Conservation (phyloP, 78 protist species). For the Dictyostelium citrinum region DNA sequence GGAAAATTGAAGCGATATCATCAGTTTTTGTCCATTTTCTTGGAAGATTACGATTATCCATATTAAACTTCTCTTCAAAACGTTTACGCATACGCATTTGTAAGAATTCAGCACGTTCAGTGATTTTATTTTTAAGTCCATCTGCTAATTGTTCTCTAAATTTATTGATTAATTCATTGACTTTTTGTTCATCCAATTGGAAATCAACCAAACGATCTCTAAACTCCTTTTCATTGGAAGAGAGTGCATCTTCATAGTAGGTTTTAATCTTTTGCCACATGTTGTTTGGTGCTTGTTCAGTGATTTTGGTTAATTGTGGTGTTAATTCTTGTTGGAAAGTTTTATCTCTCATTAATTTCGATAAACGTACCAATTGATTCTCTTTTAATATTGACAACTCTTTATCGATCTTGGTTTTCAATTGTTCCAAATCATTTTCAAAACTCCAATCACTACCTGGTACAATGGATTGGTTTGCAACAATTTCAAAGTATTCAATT, state of each 20-base stretch:
- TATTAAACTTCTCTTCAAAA: slow-evolving; percentile 64
- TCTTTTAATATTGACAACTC: slow-evolving; percentile 16
- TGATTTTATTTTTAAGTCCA: neutral
- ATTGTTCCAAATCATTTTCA: neutral
- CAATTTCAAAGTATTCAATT: slow-evolving; percentile 29
- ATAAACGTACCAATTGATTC: slow-evolving; percentile 36
- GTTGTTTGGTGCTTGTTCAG: slow-evolving; percentile 52
- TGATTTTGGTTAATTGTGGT: slow-evolving; percentile 31
- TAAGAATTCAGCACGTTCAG: slow-evolving; percentile 37
- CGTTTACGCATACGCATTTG: slow-evolving; percentile 47
- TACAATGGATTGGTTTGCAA: slow-evolving; percentile 25
- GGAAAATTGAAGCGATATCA: slow-evolving; percentile 30
- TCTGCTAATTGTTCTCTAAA: neutral
- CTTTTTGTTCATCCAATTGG: neutral
- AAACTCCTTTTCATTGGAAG: slow-evolving; percentile 28
- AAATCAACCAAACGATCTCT: slow-evolving; percentile 37
- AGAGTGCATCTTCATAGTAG: neutral
- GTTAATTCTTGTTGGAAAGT: slow-evolving; percentile 31
- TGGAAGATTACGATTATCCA: slow-evolving; percentile 60
- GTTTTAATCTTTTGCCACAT: slow-evolving; percentile 69
- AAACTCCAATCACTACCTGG: slow-evolving; percentile 38
- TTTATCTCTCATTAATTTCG: slow-evolving; percentile 20
- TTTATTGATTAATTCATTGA: neutral
- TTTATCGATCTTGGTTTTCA: slow-evolving; percentile 20
- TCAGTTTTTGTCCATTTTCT: slow-evolving; percentile 66